Base-by-base conservation (phyloP, 2,329 filamentous ascomycete species). In the Apiospora koreana region DNA sequence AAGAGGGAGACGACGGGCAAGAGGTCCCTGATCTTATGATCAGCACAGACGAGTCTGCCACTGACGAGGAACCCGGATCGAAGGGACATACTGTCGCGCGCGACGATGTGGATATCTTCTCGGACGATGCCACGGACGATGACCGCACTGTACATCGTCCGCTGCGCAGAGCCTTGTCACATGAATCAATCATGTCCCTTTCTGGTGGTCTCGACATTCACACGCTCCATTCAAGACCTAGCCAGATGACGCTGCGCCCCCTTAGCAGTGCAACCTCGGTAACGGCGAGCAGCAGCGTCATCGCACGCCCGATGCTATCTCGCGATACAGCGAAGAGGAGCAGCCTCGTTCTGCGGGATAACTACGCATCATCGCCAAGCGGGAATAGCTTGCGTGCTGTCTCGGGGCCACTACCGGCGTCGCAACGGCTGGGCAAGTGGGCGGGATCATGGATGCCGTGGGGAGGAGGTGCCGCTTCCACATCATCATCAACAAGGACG, bases 151-250 rank as follows among this genome's bases (percentile, higher is more conserved):
- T 83, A 74, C 80, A 79, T 69, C 83, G 82, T 68, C 80, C 81
- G 1, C 80, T 95, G 4, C 92, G 89, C 50, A 91, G 92, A 42
- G 86, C 90, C 2, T 79, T 90, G 1, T 97, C 95, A 1, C 94
- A 97, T 75, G 95, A 98, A 79, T 97, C 94, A 23, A 91, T 98
- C 72, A 88, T 98, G 74, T 98, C 95, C 0, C 87, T 97, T 1
- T 89, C 91, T 0, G 94, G 94, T 4, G 94, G 94, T 2, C 91
- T 97, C 79, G 95, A 98, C 78, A 97, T 97, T 67, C 94, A 97
- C 79, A 94, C 93, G 0, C 85, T 97, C 5, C 91, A 92, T 76
- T 86, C 87, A 1, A 89, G 93, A 4, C 93, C 94, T 0, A 93
- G 92, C 43, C 93, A 97, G 76, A 87, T 96, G 71, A 88, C 91